These are phyloP conservation scores for Aspergillus luchuensis DNA, from an alignment of 2,329 filamentous ascomycete genomes.

Conservation along the genomic window DNA sequence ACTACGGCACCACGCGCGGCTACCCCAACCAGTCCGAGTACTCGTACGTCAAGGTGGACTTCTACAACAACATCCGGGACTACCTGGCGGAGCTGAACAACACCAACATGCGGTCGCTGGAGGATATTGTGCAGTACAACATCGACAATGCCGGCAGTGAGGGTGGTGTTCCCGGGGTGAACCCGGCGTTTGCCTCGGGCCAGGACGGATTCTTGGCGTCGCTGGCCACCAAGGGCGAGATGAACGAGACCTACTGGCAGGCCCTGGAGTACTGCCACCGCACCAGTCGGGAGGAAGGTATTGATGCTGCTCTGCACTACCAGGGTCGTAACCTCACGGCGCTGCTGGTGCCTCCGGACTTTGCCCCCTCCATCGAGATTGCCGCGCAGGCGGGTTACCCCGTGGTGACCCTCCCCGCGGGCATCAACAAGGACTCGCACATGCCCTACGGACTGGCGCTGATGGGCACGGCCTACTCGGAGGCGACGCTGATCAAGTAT, in stretches of 20 bases:
- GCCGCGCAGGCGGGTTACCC: conserved; percentile 77
- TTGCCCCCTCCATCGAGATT: conserved; percentile 68
- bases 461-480: conserved; percentile 63
- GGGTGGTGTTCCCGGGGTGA: conserved; percentile 62
- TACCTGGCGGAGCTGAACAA: conserved; percentile 67
- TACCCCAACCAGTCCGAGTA: conserved; percentile 73
- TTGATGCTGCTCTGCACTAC: conserved; percentile 65
- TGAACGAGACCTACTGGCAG: conserved; percentile 67
- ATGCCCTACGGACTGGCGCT: conserved; percentile 66
- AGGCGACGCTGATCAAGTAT: conserved; percentile 60
- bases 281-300: conserved; percentile 64
- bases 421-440: conserved; percentile 54
- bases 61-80: conserved; percentile 62
- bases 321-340: conserved; percentile 56
- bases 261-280: conserved; percentile 64
- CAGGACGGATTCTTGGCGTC: conserved; percentile 71
- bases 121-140: conserved; percentile 68
- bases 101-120: conserved; percentile 60
- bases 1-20: conserved; percentile 64
- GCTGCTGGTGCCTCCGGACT: conserved; percentile 68
- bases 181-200: conserved; percentile 68
- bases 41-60: conserved; percentile 68
- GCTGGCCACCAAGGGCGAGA: conserved; percentile 60
- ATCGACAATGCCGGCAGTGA: conserved; percentile 65
- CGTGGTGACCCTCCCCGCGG: conserved; percentile 68